Conservation (phyloP, 345 rosid species). For the Alliaria petiolata region DNA sequence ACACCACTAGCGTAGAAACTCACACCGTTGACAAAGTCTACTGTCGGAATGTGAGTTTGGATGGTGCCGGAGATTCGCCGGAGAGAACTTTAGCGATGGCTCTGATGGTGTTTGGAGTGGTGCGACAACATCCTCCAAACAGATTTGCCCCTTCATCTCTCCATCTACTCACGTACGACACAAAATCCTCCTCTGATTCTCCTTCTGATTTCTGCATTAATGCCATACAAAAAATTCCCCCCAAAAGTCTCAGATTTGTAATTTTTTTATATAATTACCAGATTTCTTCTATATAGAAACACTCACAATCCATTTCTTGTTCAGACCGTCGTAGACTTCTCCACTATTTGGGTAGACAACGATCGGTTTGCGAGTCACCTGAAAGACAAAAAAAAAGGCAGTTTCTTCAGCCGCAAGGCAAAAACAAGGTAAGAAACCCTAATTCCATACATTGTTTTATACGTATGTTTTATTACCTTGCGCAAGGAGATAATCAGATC, state of each 20-base stretch:
- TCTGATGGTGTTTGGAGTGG: slow-evolving; percentile 76
- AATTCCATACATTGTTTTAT: not conserved
- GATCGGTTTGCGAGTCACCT: slow-evolving; percentile 72
- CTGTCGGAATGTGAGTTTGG: not conserved
- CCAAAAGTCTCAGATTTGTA: not conserved
- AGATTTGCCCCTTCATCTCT: slow-evolving; percentile 67
- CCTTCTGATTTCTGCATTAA: slow-evolving; percentile 53
- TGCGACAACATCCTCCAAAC: slow-evolving; percentile 91
- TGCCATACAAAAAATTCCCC: not conserved
- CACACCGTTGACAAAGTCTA: slow-evolving; percentile 1
- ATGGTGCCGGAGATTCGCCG: slow-evolving; percentile 25
- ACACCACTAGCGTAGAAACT: not conserved
- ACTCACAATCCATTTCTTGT: slow-evolving; percentile 80
- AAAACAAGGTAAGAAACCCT: not conserved
- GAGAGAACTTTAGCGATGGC: slow-evolving; percentile 54
- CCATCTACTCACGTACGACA: slow-evolving; percentile 69
- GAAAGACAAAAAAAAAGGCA: not conserved
- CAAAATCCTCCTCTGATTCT: slow-evolving; percentile 64
- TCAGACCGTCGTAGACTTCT: slow-evolving; percentile 59
- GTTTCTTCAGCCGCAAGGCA: slow-evolving; percentile 15
- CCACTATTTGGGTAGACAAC: slow-evolving; percentile 84
- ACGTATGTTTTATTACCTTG: slow-evolving; percentile 36
- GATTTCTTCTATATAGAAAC: not conserved
- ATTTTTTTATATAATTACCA: not conserved
- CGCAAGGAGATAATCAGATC: slow-evolving; percentile 51